Conservation (phyloP, 2,329 filamentous ascomycete genomes). For the Dactylellina sp. region DNA sequence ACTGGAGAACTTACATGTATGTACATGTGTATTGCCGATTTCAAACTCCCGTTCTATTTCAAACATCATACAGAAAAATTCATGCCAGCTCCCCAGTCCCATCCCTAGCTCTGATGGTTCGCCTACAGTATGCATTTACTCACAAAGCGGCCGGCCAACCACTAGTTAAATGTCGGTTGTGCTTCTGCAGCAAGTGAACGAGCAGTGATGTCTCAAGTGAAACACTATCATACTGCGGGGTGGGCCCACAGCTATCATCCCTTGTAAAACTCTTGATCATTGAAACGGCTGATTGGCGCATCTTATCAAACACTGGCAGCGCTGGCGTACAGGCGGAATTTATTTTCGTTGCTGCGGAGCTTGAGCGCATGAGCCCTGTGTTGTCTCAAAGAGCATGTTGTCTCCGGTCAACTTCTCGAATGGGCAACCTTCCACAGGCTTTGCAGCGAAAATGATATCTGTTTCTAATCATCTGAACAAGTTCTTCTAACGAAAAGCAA, state of each 20-base stretch:
- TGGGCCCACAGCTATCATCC: not conserved
- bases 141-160: too few species aligned
- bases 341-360: conserved; percentile 23
- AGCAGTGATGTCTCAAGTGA: conserved; percentile 18
- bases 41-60: too few species aligned
- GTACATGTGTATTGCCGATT: too few species aligned
- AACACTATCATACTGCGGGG: not conserved
- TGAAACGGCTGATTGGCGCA: conserved; percentile 26
- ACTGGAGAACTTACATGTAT: too few species aligned
- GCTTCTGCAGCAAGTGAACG: not conserved
- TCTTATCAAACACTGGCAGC: conserved; percentile 9
- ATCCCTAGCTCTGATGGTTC: not conserved
- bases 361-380: conserved; percentile 21
- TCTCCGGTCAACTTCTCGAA: conserved; percentile 45
- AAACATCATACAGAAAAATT: too few species aligned
- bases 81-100: too few species aligned
- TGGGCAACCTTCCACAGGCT: conserved; percentile 7
- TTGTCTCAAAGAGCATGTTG: conserved; percentile 27
- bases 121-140: not conserved
- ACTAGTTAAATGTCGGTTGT: not conserved
- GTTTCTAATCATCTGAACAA: conserved; percentile 30
- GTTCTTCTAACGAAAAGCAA: conserved; percentile 33
- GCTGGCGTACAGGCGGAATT: not conserved
- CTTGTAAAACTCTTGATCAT: not conserved
- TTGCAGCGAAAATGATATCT: conserved; percentile 4